These are phyloP conservation scores for Ceratobasidium sp. DNA, from an alignment of 1,284 basidiomycete genomes.

Conservation along the genomic window DNA sequence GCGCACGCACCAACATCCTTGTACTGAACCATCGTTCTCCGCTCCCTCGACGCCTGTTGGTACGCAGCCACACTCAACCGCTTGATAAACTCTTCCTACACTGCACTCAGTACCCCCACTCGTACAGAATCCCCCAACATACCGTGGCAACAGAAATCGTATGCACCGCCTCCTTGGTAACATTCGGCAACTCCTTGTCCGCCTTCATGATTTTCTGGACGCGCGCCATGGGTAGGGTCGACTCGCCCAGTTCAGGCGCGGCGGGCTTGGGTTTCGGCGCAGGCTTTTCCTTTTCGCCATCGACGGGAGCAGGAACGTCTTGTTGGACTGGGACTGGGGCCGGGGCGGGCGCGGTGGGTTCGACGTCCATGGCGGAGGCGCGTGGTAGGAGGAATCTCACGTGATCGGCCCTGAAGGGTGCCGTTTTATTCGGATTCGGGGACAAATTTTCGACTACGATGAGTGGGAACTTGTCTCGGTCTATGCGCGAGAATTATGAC, in stretches of 20 bases:
- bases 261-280: constrained; percentile 34
- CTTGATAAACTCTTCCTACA: constrained; percentile 72
- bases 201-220: constrained; percentile 82
- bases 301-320: not conserved
- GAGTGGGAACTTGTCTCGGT: constrained; percentile 58
- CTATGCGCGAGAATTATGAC: constrained; percentile 73
- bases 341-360: not conserved
- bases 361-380: not conserved
- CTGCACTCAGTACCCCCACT: not conserved
- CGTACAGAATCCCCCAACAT: constrained; percentile 1
- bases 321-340: not conserved
- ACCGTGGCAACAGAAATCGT: constrained; percentile 72
- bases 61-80: constrained; percentile 66
- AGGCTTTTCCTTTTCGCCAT: constrained; percentile 14
- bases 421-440: not conserved
- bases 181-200: constrained; percentile 76
- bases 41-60: constrained; percentile 65
- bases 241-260: constrained; percentile 62
- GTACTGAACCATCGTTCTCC: constrained; percentile 68
- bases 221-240: constrained; percentile 69
- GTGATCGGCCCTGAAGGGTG: constrained; percentile 22
- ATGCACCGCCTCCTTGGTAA: constrained; percentile 74
- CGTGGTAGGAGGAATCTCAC: no score
- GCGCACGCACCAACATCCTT: constrained; percentile 68
- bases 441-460: constrained; percentile 36